phyloP scores from a whole-genome alignment of 768 basidiomycete species.

The Podaxis sp. region DNA sequence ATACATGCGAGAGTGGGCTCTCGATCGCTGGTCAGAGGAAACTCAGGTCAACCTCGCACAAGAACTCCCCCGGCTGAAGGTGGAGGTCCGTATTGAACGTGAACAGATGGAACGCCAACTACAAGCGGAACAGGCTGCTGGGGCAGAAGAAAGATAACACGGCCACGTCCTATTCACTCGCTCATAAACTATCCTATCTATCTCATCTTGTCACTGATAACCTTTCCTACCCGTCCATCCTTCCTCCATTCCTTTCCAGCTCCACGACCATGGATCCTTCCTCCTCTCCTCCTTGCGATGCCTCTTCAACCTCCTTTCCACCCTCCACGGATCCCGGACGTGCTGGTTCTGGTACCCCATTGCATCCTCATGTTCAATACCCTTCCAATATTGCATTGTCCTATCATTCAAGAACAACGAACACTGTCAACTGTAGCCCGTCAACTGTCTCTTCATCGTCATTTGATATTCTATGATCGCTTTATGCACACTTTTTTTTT shows the following conservation, averaged over 20 bases:
- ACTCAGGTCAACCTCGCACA: constrained; percentile 54
- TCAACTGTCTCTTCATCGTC: constrained; percentile 14
- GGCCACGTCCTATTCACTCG: background rate
- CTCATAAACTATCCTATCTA: constrained; percentile 14
- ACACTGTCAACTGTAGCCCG: constrained; percentile 16
- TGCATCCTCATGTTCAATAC: constrained; percentile 7
- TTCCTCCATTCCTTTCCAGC: background rate
- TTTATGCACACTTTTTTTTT: constrained; percentile 13
- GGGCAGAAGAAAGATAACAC: constrained; percentile 13
- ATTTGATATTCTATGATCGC: constrained; percentile 14
- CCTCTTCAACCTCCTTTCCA: constrained; percentile 12
- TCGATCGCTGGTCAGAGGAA: constrained; percentile 69
- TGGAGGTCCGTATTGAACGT: constrained; percentile 45
- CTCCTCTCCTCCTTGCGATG: constrained; percentile 11
- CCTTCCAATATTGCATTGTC: constrained; percentile 9
- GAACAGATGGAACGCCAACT: constrained; percentile 30
- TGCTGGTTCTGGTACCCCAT: constrained; percentile 3
- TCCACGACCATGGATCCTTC: background rate
- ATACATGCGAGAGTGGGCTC: constrained; percentile 84
- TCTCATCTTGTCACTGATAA: constrained; percentile 11
- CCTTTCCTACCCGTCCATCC: constrained; percentile 8
- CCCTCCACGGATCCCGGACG: constrained; percentile 9
- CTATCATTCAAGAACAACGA: constrained; percentile 14
- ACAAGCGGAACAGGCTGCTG: constrained; percentile 15
- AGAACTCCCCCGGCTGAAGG: constrained; percentile 63